Base-by-base conservation (phyloP, 1,284 basidiomycete genomes). In the Cutaneotrichosporon cyanovorans region DNA sequence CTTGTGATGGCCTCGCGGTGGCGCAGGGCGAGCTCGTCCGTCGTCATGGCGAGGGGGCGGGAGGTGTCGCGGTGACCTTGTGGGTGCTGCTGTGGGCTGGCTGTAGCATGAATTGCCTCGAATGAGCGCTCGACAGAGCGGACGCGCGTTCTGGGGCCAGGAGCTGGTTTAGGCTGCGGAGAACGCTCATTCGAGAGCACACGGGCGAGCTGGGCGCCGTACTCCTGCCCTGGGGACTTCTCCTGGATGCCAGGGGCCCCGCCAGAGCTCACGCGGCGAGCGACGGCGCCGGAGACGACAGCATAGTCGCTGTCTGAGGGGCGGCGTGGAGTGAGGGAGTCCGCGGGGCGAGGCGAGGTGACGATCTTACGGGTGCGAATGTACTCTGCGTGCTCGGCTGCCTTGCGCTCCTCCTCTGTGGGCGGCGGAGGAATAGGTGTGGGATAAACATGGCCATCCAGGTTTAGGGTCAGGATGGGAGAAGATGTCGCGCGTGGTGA, bases 11-110 rank as follows among this genome's bases (percentile, higher is more conserved):
- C 52, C 31, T 61, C 56, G 15, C 66, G 55, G 40, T 73, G 71
- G n/a, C 69, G 60, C 9, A 63, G 62, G 2, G 60, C 57, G 5
- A 73, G 60, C 43, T 73, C 67, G 22, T 71, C 67, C 18, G 62
- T 60, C 6, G 69, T 68, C 59, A 71, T 66, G 3, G 62, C 57
- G 16, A 34, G 31, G 16, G 22, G 22, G 31, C 8, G 25, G 25
- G 8, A n/a, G n/a, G n/a, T n/a, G n/a, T n/a, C n/a, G n/a, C n/a
- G n/a, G n/a, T n/a, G n/a, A n/a, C n/a, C n/a, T 20, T 12, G 30
- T 34, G 51, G 2, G 28, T 18, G n/a, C n/a, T 31, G 20, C 19
- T 28, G 7, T 31, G 28, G 6, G 11, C 32, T 6, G 10, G 22
- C 9, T 20, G 42, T 12, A 28, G 37, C 30, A n/a, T 12, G 22